Conservation (phyloP, 352 stramenopile species). For the Phytophthora pinifolia region DNA sequence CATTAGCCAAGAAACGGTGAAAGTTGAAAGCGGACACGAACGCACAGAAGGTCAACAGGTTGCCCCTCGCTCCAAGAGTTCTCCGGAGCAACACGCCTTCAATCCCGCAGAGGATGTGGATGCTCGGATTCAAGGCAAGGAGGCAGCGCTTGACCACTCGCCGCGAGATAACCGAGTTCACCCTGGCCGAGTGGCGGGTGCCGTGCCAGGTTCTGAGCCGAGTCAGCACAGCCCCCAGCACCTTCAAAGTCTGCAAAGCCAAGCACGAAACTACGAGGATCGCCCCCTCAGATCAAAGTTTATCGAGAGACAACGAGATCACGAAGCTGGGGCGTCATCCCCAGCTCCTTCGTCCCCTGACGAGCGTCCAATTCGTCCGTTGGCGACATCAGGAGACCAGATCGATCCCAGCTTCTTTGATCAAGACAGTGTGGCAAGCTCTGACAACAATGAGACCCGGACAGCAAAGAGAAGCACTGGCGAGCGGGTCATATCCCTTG, state of each 20-base stretch:
- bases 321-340: slow-evolving; percentile 2
- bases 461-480: slow-evolving; percentile 13
- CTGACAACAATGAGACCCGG: slow-evolving; percentile 31
- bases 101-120: slow-evolving; percentile 13
- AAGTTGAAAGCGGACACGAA: not conserved
- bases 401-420: slow-evolving; percentile 5
- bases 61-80: slow-evolving; percentile 18
- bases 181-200: not conserved
- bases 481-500: slow-evolving; percentile 7
- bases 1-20: slow-evolving; percentile 12
- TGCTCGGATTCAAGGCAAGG: slow-evolving; percentile 2
- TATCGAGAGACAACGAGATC: slow-evolving; percentile 14
- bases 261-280: slow-evolving; percentile 28
- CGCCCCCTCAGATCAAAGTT: slow-evolving; percentile 41
- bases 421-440: slow-evolving; percentile 1
- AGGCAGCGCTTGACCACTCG: slow-evolving; percentile 1
- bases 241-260: slow-evolving; percentile 46
- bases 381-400: slow-evolving; percentile 9
- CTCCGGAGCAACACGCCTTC: slow-evolving; percentile 10
- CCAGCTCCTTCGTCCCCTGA: slow-evolving; percentile 17
- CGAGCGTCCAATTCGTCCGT: slow-evolving; percentile 47
- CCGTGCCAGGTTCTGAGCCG: slow-evolving; percentile 3
- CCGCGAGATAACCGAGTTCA: slow-evolving; percentile 15
- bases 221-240: slow-evolving; percentile 40
- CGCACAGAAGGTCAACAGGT: not conserved